Evolutionary conservation across 805 yeast genomes (phyloP).

Genomic region (Babjeviella inositovora): DNA sequence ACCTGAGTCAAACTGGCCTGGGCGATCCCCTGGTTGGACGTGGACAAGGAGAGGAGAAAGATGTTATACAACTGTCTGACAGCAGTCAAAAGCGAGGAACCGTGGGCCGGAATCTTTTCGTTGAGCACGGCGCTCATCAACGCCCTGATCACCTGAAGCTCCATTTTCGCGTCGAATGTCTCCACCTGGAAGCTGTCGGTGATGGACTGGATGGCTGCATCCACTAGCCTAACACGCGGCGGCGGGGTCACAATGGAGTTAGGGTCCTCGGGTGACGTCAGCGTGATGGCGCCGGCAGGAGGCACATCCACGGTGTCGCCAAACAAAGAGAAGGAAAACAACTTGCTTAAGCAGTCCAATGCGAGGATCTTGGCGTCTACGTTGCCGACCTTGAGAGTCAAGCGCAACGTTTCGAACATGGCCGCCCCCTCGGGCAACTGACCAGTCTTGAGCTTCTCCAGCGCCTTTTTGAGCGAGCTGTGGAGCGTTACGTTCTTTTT

Average conservation of each 20-base stretch:
- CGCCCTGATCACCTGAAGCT: conserved; percentile 86
- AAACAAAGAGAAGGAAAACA: conserved; percentile 75
- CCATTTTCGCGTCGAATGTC: conserved; percentile 81
- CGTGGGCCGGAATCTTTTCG: conserved; percentile 74
- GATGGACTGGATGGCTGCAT: conserved; percentile 72
- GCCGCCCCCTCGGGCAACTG: conserved; percentile 24
- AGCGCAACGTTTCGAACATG: conserved; percentile 68
- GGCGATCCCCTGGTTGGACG: conserved; percentile 82
- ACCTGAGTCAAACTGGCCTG: conserved; percentile 92
- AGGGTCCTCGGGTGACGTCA: too few species aligned
- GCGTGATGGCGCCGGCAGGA: too few species aligned
- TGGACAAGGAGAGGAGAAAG: conserved; percentile 67
- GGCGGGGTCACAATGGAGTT: conserved; percentile 32
- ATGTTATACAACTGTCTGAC: conserved; percentile 88
- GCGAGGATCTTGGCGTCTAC: conserved; percentile 57
- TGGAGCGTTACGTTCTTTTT: conserved; percentile 1
- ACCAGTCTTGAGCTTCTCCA: conserved; percentile 20
- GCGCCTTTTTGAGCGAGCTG: conserved; percentile 15
- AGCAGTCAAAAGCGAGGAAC: conserved; percentile 76
- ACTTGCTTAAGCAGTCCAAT: conserved; percentile 73
- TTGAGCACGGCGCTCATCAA: conserved; percentile 77
- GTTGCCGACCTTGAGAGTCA: conserved; percentile 55
- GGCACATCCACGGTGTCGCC: conserved; percentile 36
- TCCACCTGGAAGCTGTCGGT: conserved; percentile 76
- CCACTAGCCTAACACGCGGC: conserved; percentile 45